Percentiles rank a stretch among this genome's conserved stretches.
These are phyloP conservation scores for Lumnitzera littorea DNA, from an alignment of 345 rosid genomes.

Conservation along the genomic window DNA sequence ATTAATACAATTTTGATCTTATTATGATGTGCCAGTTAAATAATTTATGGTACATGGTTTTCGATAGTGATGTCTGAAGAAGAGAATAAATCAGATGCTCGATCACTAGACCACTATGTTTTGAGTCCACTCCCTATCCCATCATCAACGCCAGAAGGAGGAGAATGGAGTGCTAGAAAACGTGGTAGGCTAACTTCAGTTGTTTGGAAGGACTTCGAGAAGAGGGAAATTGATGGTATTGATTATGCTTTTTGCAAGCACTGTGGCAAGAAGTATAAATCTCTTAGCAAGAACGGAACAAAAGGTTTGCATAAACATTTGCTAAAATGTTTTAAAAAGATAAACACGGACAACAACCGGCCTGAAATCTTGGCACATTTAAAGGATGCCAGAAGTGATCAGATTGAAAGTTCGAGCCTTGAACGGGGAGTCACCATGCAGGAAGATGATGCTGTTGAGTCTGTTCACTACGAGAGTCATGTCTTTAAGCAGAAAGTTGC, in stretches of 20 bases:
- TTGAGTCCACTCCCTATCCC: too few species aligned
- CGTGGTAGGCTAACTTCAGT: constrained; percentile 4
- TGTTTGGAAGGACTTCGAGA: constrained; percentile 8
- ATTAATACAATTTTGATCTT: too few species aligned
- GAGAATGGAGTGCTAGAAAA: background rate
- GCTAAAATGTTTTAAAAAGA: background rate
- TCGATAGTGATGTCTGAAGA: too few species aligned
- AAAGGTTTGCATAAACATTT: constrained; percentile 1
- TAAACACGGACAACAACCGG: background rate
- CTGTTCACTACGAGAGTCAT: too few species aligned
- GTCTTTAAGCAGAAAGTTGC: background rate
- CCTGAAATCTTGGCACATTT: background rate
- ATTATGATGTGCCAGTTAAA: too few species aligned
- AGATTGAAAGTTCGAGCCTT: background rate
- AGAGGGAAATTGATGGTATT: constrained; percentile 2
- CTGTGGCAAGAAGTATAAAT: constrained; percentile 5
- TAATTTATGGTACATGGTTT: too few species aligned
- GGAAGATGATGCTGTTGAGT: too few species aligned
- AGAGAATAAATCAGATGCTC: too few species aligned
- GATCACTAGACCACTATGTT: too few species aligned
- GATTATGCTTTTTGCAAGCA: constrained; percentile 6
- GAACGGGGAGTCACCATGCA: background rate
- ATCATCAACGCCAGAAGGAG: background rate
- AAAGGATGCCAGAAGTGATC: background rate
- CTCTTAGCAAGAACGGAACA: constrained; percentile 7